Base-by-base conservation (phyloP, 2,329 filamentous ascomycete genomes). In the Cordyceps tenuipes region DNA sequence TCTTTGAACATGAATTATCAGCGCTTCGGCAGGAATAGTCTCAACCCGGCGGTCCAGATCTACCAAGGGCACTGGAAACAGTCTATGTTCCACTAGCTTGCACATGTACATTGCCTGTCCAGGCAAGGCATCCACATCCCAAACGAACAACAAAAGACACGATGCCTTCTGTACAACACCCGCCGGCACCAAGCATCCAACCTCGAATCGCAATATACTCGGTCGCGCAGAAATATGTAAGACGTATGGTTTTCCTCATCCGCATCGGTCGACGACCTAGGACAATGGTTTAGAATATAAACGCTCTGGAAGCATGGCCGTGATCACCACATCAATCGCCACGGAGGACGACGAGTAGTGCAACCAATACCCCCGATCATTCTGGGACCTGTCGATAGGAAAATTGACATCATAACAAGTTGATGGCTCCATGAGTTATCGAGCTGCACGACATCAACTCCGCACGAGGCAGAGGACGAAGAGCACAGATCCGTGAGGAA, bases 371-470 rank as follows among this genome's bases (percentile, higher is more conserved):
- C 79, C 79, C 76, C 75, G 77, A 59, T 94, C 83, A 70, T 75
- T 96, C 87, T 95, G 75, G 90, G 87, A 94, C 86, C 89, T 94
- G 91, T 96, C 90, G 89, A 91, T 90, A 85, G 88, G 89, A 92
- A 79, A 76, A 90, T 88, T 86, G 82, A 89, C 87, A 91, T 84
- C 89, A 91, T 86, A 76, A 70, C 72, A 75, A 73, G 73, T 74
- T 76, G 83, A 86, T 90, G 88, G 86, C 87, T 91, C 89, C 89
- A 86, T 90, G 72, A 71, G 77, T 82, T 85, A 90, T 90, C 89
- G 89, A 93, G 84, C 86, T 93, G 89, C 85, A 71, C 84, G 89
- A 76, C 82, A 81, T 92, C 89, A 75, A 93, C 90, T 76, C 86
- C 82, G 82, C 72, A 54, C 50, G 64, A 66, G 67, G 81, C 77